phyloP scores from a whole-genome alignment of 352 stramenopile genomes.

The Phytopythium cucurbitacearum region DNA sequence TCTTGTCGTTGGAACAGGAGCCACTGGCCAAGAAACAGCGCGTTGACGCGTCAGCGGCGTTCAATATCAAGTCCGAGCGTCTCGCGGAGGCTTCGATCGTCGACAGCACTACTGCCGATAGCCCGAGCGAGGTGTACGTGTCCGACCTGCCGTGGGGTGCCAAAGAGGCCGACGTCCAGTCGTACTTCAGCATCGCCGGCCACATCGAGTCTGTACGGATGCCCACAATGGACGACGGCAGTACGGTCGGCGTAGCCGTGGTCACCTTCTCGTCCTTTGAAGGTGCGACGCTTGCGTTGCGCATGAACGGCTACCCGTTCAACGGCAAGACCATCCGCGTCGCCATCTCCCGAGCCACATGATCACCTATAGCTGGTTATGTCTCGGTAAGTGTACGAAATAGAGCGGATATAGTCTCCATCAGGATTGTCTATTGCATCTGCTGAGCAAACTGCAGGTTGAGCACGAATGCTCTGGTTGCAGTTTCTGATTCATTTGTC shows the following conservation, averaged over 20 bases:
- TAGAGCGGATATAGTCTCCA: too few species aligned
- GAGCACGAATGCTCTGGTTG: too few species aligned
- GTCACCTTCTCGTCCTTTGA: slow-evolving; percentile 51
- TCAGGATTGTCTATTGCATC: too few species aligned
- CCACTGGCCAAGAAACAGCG: slow-evolving; percentile 28
- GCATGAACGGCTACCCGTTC: slow-evolving; percentile 68
- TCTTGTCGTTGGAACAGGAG: slow-evolving; percentile 12
- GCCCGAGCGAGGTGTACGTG: slow-evolving; percentile 49
- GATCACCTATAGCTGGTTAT: not conserved
- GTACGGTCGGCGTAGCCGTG: slow-evolving; percentile 62
- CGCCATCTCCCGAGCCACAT: slow-evolving; percentile 30
- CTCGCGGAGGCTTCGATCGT: slow-evolving; percentile 17
- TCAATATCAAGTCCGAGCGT: slow-evolving; percentile 50
- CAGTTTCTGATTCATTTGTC: too few species aligned
- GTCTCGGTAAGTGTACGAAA: too few species aligned
- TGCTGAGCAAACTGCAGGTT: too few species aligned
- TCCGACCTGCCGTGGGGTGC: slow-evolving; percentile 60
- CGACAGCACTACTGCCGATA: slow-evolving; percentile 7
- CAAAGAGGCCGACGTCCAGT: slow-evolving; percentile 42
- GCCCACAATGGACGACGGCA: slow-evolving; percentile 66
- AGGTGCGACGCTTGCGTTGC: slow-evolving; percentile 43
- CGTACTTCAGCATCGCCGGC: slow-evolving; percentile 61
- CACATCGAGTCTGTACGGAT: slow-evolving; percentile 52
- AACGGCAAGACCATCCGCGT: slow-evolving; percentile 66
- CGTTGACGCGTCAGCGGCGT: slow-evolving; percentile 14